Evolutionary conservation across 805 yeast species (phyloP).

Genomic region (Saturnispora zaruensis): DNA sequence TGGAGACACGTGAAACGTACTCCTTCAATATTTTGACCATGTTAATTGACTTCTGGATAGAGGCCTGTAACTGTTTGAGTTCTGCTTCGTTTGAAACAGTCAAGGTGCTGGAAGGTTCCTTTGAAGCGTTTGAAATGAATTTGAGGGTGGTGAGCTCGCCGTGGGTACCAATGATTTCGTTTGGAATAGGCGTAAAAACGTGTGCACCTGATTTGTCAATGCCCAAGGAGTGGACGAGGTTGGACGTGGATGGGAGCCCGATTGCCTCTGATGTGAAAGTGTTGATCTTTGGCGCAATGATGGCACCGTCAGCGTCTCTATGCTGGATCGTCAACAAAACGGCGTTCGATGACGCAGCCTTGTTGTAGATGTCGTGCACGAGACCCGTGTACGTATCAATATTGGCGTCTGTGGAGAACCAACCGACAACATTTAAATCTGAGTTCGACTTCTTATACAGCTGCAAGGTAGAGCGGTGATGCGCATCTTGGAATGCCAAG

Average conservation of each 20-base stretch:
- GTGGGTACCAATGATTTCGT: slow-evolving; percentile 46
- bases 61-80: slow-evolving; percentile 37
- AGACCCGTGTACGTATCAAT: slow-evolving; percentile 67
- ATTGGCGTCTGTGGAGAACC: slow-evolving; percentile 59
- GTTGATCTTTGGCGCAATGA: slow-evolving; percentile 45
- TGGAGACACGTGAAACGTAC: slow-evolving; percentile 37
- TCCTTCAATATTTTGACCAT: slow-evolving; percentile 42
- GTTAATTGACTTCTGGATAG: slow-evolving; percentile 37
- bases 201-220: slow-evolving; percentile 39
- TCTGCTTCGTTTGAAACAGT: slow-evolving; percentile 32
- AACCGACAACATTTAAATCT: slow-evolving; percentile 70
- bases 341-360: slow-evolving; percentile 63
- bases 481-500: slow-evolving; percentile 67
- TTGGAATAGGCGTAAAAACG: slow-evolving; percentile 71
- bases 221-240: slow-evolving; percentile 29
- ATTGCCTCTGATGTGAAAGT: slow-evolving; percentile 75
- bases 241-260: slow-evolving; percentile 41
- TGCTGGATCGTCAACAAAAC: slow-evolving; percentile 68
- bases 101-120: slow-evolving; percentile 26
- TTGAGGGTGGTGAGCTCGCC: slow-evolving; percentile 55
- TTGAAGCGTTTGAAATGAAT: slow-evolving; percentile 34
- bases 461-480: slow-evolving; percentile 60
- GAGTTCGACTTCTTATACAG: slow-evolving; percentile 73
- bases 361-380: slow-evolving; percentile 72
- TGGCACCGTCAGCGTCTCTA: slow-evolving; percentile 38